phyloP scores from a whole-genome alignment of 768 basidiomycete species.

The Daedalea quercina region DNA sequence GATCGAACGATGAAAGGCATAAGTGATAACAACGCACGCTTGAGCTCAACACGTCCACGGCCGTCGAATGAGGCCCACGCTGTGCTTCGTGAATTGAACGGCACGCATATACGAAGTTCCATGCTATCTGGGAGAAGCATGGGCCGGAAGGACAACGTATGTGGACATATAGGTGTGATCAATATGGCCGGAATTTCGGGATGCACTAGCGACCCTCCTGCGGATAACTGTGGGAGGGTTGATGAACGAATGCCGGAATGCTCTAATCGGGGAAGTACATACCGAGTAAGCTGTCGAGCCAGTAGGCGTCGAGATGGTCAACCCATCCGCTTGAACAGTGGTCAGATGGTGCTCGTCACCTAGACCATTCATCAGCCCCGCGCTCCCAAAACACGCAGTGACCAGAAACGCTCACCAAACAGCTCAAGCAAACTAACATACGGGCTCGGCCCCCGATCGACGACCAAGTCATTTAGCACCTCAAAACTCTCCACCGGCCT shows the following conservation, averaged over 20 bases:
- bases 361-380: too few species aligned
- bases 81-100: constrained; percentile 95
- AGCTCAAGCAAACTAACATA: constrained; percentile 94
- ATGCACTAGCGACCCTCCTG: constrained; percentile 95
- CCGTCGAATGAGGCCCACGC: constrained; percentile 99
- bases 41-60: constrained; percentile 90
- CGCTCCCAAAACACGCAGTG: too few species aligned
- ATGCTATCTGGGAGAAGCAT: constrained; percentile 98
- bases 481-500: constrained; percentile 95
- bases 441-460: constrained; percentile 96
- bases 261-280: constrained; percentile 22
- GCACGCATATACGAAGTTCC: constrained; percentile 98
- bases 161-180: constrained; percentile 97
- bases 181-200: constrained; percentile 96
- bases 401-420: constrained; percentile 69
- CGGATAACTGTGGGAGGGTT: constrained; percentile 59
- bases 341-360: constrained; percentile 99
- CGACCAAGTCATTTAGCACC: constrained; percentile 92
- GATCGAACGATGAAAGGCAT: constrained; percentile 14
- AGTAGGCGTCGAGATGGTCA: constrained; percentile 92
- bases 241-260: constrained; percentile 7
- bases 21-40: too few species aligned
- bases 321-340: constrained; percentile 95
- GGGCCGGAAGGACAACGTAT: constrained; percentile 96
- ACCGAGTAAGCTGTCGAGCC: constrained; percentile 99